Evolutionary conservation across 1,284 basidiomycete genomes (phyloP).

Genomic region (Pascua guehoae): DNA sequence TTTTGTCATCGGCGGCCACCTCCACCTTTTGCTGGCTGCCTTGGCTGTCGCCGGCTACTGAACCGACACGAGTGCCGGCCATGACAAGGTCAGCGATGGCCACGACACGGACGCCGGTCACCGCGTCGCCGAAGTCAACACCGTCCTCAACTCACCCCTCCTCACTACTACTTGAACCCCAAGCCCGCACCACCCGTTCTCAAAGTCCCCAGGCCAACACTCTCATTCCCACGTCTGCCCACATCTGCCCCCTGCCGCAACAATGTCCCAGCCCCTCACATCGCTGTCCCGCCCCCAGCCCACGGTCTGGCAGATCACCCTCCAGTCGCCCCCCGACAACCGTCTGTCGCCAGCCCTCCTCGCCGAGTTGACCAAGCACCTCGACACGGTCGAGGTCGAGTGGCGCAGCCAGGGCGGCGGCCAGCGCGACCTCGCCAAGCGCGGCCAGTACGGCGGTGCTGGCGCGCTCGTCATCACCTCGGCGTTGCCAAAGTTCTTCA

Average conservation of each 20-base stretch:
- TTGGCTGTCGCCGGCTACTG: too few species aligned
- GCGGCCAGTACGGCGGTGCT: conserved; percentile 46
- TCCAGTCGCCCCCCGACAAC: conserved; percentile 47
- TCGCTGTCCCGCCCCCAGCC: conserved; percentile 32
- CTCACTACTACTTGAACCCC: too few species aligned
- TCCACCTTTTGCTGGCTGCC: too few species aligned
- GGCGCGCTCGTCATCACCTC: conserved; percentile 73
- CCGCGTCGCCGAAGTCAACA: too few species aligned
- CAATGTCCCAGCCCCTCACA: conserved; percentile 14
- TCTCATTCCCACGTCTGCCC: neutral
- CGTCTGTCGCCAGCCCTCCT: conserved; percentile 43
- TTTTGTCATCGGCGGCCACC: too few species aligned
- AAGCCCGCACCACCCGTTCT: too few species aligned
- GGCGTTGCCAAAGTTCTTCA: conserved; percentile 81
- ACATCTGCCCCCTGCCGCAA: neutral
- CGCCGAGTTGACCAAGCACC: conserved; percentile 50
- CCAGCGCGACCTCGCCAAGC: conserved; percentile 31
- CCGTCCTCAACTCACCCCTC: too few species aligned
- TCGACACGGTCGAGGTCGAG: conserved; percentile 71
- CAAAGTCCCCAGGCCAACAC: too few species aligned
- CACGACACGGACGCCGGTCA: too few species aligned
- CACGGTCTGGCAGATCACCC: conserved; percentile 39
- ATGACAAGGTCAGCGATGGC: too few species aligned
- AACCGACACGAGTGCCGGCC: too few species aligned
- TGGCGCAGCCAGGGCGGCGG: conserved; percentile 62